Percentiles rank a stretch among this genome's conserved stretches.
Evolutionary conservation across 495 filamentous ascomycete genomes (phyloP).

Genomic region (Acidomyces sp.): DNA sequence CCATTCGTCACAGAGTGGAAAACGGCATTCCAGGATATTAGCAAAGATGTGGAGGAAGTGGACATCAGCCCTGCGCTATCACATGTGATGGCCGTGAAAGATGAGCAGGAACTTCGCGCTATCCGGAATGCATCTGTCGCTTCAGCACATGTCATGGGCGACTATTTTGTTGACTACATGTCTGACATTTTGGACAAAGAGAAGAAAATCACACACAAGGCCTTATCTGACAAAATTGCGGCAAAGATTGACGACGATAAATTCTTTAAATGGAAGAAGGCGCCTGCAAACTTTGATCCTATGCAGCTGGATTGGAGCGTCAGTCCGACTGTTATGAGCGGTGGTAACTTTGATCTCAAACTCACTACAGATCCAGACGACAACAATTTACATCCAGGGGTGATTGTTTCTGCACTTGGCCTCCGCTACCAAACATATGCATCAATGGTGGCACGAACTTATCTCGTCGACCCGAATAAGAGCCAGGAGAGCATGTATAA

Average conservation of each 20-base stretch:
- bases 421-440: constrained; percentile 90
- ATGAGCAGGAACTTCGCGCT: constrained; percentile 83
- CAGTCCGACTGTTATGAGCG: constrained; percentile 85
- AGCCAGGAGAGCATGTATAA: constrained; percentile 89
- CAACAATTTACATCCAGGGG: constrained; percentile 77
- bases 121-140: constrained; percentile 89
- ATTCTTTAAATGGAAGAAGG: constrained; percentile 79
- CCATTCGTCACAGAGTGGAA: constrained; percentile 96
- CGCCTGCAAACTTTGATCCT: constrained; percentile 79
- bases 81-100: constrained; percentile 78
- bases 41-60: constrained; percentile 75
- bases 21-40: constrained; percentile 57
- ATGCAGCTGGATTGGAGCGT: constrained; percentile 86
- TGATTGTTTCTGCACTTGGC: constrained; percentile 83
- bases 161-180: constrained; percentile 96
- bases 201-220: constrained; percentile 86
- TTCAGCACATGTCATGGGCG: constrained; percentile 79
- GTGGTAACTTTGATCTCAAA: constrained; percentile 84
- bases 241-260: constrained; percentile 82
- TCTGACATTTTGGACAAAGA: constrained; percentile 85
- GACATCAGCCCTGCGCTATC: constrained; percentile 77
- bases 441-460: constrained; percentile 80
- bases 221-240: constrained; percentile 70
- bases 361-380: constrained; percentile 61
- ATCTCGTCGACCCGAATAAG: constrained; percentile 92